A percentile compares a stretch with the other conserved stretches of the same genome.
phyloP scores from a whole-genome alignment of 1,284 basidiomycete species.

The Inonotus obliquus region DNA sequence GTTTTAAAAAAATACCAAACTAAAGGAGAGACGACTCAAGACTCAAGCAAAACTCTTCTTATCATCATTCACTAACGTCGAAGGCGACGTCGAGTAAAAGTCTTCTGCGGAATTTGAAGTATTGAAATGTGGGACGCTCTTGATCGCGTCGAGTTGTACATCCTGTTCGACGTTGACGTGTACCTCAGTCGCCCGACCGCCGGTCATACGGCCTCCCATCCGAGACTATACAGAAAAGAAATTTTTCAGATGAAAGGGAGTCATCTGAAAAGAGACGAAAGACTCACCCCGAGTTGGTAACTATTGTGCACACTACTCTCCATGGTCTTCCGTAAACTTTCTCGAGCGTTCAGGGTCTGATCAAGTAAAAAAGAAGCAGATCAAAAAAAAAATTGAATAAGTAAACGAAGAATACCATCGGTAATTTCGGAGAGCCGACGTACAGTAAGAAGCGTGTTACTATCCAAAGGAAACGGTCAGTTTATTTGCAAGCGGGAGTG shows the following conservation, averaged over 20 bases:
- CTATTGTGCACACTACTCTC: conserved; percentile 15
- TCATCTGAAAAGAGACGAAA: neutral
- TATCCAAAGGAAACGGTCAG: neutral
- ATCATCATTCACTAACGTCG: conserved; percentile 3
- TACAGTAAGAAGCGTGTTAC: conserved; percentile 15
- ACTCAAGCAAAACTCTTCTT: conserved; percentile 13
- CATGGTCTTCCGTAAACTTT: conserved; percentile 13
- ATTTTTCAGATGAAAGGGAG: neutral
- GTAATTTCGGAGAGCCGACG: neutral
- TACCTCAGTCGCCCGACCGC: conserved; percentile 13
- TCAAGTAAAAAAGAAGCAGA: neutral
- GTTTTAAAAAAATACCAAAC: too few relatives aligned
- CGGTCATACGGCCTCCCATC: neutral
- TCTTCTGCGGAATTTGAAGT: conserved; percentile 5
- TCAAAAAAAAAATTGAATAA: neutral
- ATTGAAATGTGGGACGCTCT: conserved; percentile 1
- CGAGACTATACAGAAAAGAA: conserved; percentile 1
- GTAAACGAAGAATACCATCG: neutral
- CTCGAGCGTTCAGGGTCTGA: conserved; percentile 16
- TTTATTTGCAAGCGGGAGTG: neutral
- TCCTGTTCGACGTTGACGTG: conserved; percentile 17
- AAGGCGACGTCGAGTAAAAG: conserved; percentile 6
- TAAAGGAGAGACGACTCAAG: neutral
- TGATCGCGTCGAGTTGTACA: conserved; percentile 8
- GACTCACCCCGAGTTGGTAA: conserved; percentile 6